Base-by-base conservation (phyloP, 2,329 filamentous ascomycete genomes). In the Aspergillus fijiensis region DNA sequence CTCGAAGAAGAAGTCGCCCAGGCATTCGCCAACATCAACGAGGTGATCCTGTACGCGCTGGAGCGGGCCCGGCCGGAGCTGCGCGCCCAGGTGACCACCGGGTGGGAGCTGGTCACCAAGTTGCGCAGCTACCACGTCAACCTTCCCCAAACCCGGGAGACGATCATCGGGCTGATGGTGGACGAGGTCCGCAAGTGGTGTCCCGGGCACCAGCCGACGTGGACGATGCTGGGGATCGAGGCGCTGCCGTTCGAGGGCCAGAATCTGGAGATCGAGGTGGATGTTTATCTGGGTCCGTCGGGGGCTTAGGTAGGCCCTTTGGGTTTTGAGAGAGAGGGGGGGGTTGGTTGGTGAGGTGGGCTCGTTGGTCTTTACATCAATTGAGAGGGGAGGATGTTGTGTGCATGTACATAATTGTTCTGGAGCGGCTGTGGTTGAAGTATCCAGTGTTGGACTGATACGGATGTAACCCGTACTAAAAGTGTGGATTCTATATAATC, bases 211-310 rank as follows among this genome's bases (percentile, higher is more conserved):
- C 53, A 55, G 53, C 53, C 53, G 4, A 55, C 53, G 42, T 55
- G 42, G 53, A 49, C 53, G 9, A 49, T 55, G 53, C 23, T 49
- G 42, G 42, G 53, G 42, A 55, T 48, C 25, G 53, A 55, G 16
- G 53, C 53, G n/a, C 19, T 55, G 53, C 53, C 53, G 27, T 55
- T 55, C 48, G 53, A 55, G 25, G 53, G 53, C n/a, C 42, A 55
- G 52, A 55, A 55, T 55, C 31, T 55, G 52, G 39, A 55, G 39
- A 9, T 55, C 10, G 52, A 47, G 25, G 39, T 55, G 7, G 52
- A 48, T 33, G 52, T 55, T 19, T 55, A 29, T 29, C 21, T 48
- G 52, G 52, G 52, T 35, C 3, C 39, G 14, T 3, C 39, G 5
- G 16, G 16, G 39, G 33, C 4, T 9, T 35, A 35, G 33, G 10